phyloP scores from a whole-genome alignment of 805 yeast species.

The Kuraishia piskuri region DNA sequence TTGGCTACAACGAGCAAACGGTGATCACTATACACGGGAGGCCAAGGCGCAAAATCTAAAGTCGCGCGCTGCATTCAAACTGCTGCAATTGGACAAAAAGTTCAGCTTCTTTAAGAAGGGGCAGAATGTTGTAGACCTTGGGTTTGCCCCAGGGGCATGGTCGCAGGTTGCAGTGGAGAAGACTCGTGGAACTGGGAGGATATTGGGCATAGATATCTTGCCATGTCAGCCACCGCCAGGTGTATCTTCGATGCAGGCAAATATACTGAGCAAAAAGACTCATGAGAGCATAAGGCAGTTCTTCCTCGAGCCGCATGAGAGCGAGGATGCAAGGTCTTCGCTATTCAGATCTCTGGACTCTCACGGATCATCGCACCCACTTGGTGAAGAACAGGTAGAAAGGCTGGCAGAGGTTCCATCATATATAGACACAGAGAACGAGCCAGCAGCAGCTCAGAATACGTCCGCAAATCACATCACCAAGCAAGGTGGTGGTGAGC shows the following conservation, averaged over 20 bases:
- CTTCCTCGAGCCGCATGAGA: constrained; percentile 24
- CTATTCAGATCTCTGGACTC: background rate
- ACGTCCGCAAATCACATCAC: too few relatives aligned
- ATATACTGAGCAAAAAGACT: constrained; percentile 62
- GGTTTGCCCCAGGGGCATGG: constrained; percentile 96
- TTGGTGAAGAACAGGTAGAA: too few relatives aligned
- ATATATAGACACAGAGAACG: constrained; percentile 20
- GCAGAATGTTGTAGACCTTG: constrained; percentile 71
- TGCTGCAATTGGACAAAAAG: constrained; percentile 64
- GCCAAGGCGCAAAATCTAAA: constrained; percentile 56
- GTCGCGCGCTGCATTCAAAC: constrained; percentile 89
- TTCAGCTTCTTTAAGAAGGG: constrained; percentile 49
- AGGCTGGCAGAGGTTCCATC: constrained; percentile 14
- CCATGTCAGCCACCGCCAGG: constrained; percentile 77
- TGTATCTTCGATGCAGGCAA: constrained; percentile 76
- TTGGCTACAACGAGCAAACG: constrained; percentile 69
- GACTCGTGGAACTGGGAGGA: constrained; percentile 39
- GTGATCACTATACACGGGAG: constrained; percentile 57
- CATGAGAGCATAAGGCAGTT: constrained; percentile 46
- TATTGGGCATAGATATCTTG: constrained; percentile 78
- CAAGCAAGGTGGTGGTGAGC: constrained; percentile 1
- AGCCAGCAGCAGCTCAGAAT: constrained; percentile 4
- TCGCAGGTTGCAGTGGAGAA: constrained; percentile 68
- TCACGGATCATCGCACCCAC: background rate
- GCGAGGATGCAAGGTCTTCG: background rate